Evolutionary conservation across 2,329 filamentous ascomycete genomes (phyloP).

Genomic region (Dactylellina parvicollis): DNA sequence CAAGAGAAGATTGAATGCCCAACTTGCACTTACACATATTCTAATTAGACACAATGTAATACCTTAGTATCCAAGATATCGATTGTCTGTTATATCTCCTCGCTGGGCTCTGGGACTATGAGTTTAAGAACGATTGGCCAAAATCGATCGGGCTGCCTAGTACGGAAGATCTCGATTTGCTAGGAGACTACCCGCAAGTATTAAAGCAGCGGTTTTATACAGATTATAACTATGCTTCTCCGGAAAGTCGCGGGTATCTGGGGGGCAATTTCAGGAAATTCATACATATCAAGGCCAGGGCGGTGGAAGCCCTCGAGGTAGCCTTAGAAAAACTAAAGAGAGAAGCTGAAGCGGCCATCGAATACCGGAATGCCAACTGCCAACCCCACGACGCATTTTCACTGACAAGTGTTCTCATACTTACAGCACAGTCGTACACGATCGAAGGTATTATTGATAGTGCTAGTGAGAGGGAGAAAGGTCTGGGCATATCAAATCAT

Average conservation of each 20-base stretch:
- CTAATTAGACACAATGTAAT: neutral
- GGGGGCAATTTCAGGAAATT: neutral
- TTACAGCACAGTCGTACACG: neutral
- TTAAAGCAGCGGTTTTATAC: neutral
- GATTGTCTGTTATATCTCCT: slow-evolving; percentile 7
- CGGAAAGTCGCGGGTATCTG: neutral
- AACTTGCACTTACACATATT: too few species aligned
- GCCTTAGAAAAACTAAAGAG: neutral
- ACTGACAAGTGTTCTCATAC: neutral
- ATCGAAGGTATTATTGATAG: neutral
- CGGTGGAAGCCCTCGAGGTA: neutral
- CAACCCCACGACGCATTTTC: neutral
- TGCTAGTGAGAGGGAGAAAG: too few species aligned
- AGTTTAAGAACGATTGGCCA: too few species aligned
- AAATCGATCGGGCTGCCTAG: too few species aligned
- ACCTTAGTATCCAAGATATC: slow-evolving; percentile 8
- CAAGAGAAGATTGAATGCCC: too few species aligned
- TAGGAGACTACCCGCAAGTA: neutral
- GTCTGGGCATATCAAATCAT: too few species aligned
- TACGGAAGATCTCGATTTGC: too few species aligned
- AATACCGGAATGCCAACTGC: neutral
- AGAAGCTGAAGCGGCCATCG: neutral
- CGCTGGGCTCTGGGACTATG: neutral
- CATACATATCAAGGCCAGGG: neutral
- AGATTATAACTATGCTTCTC: neutral